phyloP scores from a whole-genome alignment of 345 rosid species.

The Ceriops decandra region DNA sequence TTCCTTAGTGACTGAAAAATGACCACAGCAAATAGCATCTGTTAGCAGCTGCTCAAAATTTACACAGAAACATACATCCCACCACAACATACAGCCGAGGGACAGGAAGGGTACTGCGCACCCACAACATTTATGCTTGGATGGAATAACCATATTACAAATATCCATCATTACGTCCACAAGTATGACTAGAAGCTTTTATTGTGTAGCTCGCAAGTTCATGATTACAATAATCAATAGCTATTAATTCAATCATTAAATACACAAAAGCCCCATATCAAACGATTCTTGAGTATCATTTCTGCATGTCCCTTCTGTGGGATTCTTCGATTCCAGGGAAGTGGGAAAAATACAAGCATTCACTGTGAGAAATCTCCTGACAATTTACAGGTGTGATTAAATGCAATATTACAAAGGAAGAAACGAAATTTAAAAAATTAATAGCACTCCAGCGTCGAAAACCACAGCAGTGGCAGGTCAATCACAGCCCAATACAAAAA shows the following conservation, averaged over 20 bases:
- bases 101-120: no score
- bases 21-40: constrained; percentile 16
- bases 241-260: neutral
- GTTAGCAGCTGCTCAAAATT: constrained; percentile 15
- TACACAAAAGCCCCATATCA: neutral
- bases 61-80: neutral
- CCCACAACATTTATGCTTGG: no score
- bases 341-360: neutral
- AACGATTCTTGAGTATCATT: neutral
- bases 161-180: neutral
- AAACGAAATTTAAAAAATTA: no score
- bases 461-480: no score
- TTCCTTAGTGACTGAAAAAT: constrained; percentile 27
- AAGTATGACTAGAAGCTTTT: neutral
- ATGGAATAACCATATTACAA: neutral
- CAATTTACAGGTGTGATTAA: no score
- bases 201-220: constrained; percentile 1
- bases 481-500: neutral
- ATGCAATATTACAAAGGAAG: no score
- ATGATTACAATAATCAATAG: constrained; percentile 2
- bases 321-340: neutral
- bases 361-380: constrained; percentile 2
- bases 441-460: no score
- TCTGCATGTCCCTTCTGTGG: neutral
- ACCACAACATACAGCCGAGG: no score